phyloP scores from a whole-genome alignment of 1,284 basidiomycete species.

The Inonotus obliquus region DNA sequence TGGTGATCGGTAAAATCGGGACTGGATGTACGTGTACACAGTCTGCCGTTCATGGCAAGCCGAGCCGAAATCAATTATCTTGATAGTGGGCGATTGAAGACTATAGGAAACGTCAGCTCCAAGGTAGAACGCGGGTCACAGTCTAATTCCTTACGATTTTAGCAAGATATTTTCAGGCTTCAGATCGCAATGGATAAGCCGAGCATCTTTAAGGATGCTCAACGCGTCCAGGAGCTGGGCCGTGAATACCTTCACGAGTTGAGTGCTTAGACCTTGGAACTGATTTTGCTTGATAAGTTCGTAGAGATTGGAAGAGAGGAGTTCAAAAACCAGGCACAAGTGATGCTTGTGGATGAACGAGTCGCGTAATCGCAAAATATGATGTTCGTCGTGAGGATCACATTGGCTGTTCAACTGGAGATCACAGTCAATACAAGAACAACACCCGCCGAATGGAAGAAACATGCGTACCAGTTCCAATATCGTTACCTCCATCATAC shows the following conservation, averaged over 20 bases:
- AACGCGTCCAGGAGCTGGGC: conserved; percentile 92
- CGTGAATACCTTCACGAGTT: conserved; percentile 97
- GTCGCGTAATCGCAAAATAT: conserved; percentile 92
- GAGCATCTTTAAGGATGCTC: conserved; percentile 90
- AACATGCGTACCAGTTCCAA: conserved; percentile 75
- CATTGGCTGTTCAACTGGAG: conserved; percentile 84
- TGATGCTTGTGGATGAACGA: conserved; percentile 97
- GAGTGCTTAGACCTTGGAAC: conserved; percentile 95
- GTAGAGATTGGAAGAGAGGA: conserved; percentile 96
- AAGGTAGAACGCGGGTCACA: conserved; percentile 4
- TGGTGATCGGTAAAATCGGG: conserved; percentile 96
- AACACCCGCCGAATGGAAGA: neutral
- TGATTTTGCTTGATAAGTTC: conserved; percentile 99
- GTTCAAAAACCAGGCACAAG: conserved; percentile 95
- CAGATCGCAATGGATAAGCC: conserved; percentile 96
- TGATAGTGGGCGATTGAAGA: conserved; percentile 96
- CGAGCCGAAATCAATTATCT: conserved; percentile 99
- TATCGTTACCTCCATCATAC: conserved; percentile 99
- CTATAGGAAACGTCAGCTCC: conserved; percentile 36
- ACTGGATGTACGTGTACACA: conserved; percentile 99
- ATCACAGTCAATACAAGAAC: neutral
- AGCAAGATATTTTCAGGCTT: conserved; percentile 97
- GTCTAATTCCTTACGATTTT: conserved; percentile 70
- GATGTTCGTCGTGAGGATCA: conserved; percentile 93
- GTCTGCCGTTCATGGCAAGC: conserved; percentile 98